Evolutionary conservation across 495 filamentous ascomycete species (phyloP), one percentile per base, ranked within the genome.

Genomic region (Annulohypoxylon stygium): DNA sequence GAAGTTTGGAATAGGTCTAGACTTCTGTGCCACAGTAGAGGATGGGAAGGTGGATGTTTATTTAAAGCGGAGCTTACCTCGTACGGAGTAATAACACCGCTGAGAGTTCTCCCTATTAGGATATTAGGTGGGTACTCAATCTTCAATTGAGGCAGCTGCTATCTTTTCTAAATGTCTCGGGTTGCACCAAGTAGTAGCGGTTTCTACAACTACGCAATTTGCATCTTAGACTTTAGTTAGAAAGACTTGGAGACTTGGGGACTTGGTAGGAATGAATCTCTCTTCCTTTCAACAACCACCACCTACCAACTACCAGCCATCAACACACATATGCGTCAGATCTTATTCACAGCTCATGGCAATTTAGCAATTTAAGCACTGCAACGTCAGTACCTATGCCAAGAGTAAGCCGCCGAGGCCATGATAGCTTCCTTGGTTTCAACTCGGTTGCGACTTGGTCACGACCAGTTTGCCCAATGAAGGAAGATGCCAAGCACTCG

Each of bases 401-500:
- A 68, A 75, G 72, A 39, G 39, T 50, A 67, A 69, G 71, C 61
- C 67, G 51, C 61, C 62, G 9, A 63, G 50, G 43, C 55, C 55
- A 67, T 70, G 8, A 63, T 59, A 20, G 33, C 50, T 65, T 43
- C 43, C 72, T 70, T 64, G 62, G 67, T 63, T 64, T 3, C 30
- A 30, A 30, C 30, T 30, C 30, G 30, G 30, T 30, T 30, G 30
- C 3, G 30, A 30, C 72, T 70, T 60, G 62, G 67, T 63, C 60
- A 47, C 20, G 14, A 39, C 20, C 30, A 64, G 39, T 11, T 47
- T 43, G 53, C 59, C 72, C 72, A 75, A 75, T 75, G 18, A 63
- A 62, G 63, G 58, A 65, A 64, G 55, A 62, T 65, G 72, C 72
- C 72, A 75, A 75, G 72, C 43, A 26, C 16, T 70, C 51, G 48